A percentile compares a stretch with the other conserved stretches of the same genome.
phyloP scores from a whole-genome alignment of 1,284 basidiomycete genomes.

The Leccinum cinnamomeum region DNA sequence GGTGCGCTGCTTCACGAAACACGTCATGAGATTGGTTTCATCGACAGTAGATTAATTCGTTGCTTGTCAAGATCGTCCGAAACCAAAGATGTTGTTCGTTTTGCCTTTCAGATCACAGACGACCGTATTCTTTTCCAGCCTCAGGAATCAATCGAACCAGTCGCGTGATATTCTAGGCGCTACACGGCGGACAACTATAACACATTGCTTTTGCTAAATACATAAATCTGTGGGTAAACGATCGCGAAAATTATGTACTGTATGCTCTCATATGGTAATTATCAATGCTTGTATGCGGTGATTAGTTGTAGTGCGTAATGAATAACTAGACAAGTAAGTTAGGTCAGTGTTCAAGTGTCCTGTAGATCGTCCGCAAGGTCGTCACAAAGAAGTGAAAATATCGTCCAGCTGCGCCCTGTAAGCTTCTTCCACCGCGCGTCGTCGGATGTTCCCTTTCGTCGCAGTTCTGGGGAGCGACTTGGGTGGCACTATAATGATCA shows the following conservation, averaged over 20 bases:
- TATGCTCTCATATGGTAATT: slow-evolving; percentile 21
- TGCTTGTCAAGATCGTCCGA: slow-evolving; percentile 38
- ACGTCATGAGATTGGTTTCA: slow-evolving; percentile 20
- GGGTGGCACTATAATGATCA: slow-evolving; percentile 56
- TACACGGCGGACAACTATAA: slow-evolving; percentile 5
- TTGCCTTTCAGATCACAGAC: slow-evolving; percentile 26
- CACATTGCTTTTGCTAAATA: slow-evolving; percentile 12
- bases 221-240: slow-evolving; percentile 1
- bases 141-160: not conserved
- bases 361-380: not conserved
- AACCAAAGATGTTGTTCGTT: slow-evolving; percentile 18
- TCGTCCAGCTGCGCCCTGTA: slow-evolving; percentile 54
- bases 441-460: slow-evolving; percentile 69
- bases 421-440: slow-evolving; percentile 59
- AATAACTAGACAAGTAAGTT: slow-evolving; percentile 18
- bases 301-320: slow-evolving; percentile 9
- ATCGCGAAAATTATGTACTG: slow-evolving; percentile 13
- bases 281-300: slow-evolving; percentile 11
- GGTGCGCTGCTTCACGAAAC: slow-evolving; percentile 31
- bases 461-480: slow-evolving; percentile 61
- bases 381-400: slow-evolving; percentile 41
- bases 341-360: slow-evolving; percentile 4
- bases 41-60: slow-evolving; percentile 28
- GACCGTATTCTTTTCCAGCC: slow-evolving; percentile 21
- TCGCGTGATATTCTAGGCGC: not conserved